Evolutionary conservation across 2,329 filamentous ascomycete species (phyloP), one percentile per base, ranked within the genome.

Genomic region (Exserohilum rostratum): DNA sequence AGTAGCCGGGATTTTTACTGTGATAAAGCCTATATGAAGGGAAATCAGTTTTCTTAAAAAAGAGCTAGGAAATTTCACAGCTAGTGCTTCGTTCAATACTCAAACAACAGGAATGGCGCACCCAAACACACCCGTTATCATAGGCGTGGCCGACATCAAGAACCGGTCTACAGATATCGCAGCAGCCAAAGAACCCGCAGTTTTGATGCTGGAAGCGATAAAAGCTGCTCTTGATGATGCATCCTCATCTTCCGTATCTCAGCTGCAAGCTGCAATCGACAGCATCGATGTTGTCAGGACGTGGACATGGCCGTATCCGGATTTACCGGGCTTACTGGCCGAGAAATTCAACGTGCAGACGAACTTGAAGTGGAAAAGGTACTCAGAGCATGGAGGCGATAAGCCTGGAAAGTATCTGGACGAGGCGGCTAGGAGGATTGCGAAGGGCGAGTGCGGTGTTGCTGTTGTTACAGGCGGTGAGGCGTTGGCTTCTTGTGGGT

Each of bases 301-400:
- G 0, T 89, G 86, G 86, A 87, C 86, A 0, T 88, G 86, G 86
- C 81, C 83, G 0, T 89, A 89, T 65, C 71, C 78, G 1, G 82
- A 89, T 65, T 70, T 88, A 1, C 84, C 86, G 0, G 78, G 76
- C 5, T 72, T 85, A 1, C 66, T 90, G 5, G 77, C 81, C 0
- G 61, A 80, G 34, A 79, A 76, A 33, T 69, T 89, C 2, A 77
- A 76, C 0, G 74, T 84, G 3, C 68, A 78, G 2, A 71, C 82
- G 12, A 37, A 31, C 10, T 76, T 82, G 0, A 75, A 73, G 1
- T 81, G 84, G 61, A 79, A 76, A 43, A 70, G 76, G 22, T 80
- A 83, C 54, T 84, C 80, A 20, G 80, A 82, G 2, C 85, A 89
- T 75, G 86, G 85, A 0, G 87, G 87, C 0, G 84, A 89, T 60